phyloP scores from a whole-genome alignment of 129 eudicot species.

The carrot (Daucus carota) region DNA sequence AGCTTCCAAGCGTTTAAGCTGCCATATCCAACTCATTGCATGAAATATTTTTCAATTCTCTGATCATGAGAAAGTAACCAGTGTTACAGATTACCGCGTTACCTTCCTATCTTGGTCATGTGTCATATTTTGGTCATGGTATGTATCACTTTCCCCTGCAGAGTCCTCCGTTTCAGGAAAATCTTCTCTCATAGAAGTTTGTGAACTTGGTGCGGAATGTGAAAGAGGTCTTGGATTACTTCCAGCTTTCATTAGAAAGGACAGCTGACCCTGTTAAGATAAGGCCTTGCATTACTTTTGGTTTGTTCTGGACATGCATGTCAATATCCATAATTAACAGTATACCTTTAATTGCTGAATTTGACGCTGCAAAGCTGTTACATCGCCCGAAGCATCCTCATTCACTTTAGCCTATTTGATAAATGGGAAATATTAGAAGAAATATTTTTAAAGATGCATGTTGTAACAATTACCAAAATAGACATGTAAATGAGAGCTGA shows the following conservation, averaged over 20 bases:
- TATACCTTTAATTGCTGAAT: conserved; percentile 67
- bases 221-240: conserved; percentile 21
- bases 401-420: conserved; percentile 69
- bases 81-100: background rate
- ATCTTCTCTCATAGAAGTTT: conserved; percentile 23
- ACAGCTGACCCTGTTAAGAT: conserved; percentile 61
- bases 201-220: conserved; percentile 23
- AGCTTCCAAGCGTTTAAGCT: conserved; percentile 35
- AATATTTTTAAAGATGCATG: background rate
- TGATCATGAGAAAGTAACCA: conserved; percentile 13
- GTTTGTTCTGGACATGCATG: background rate
- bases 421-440: conserved; percentile 14
- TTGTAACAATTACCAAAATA: background rate
- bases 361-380: conserved; percentile 71
- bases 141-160: conserved; percentile 21
- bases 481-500: conserved; percentile 6
- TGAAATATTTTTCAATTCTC: conserved; percentile 14
- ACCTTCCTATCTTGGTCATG: conserved; percentile 34
- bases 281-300: conserved; percentile 15
- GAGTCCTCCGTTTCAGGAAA: conserved; percentile 21
- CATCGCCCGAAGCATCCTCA: conserved; percentile 81
- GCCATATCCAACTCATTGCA: conserved; percentile 19
- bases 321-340: background rate
- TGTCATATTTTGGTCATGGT: conserved; percentile 19
- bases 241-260: conserved; percentile 50